Evolutionary conservation across 768 basidiomycete species (phyloP), one percentile per base, ranked within the genome.

Genomic region (Russula brevipes): DNA sequence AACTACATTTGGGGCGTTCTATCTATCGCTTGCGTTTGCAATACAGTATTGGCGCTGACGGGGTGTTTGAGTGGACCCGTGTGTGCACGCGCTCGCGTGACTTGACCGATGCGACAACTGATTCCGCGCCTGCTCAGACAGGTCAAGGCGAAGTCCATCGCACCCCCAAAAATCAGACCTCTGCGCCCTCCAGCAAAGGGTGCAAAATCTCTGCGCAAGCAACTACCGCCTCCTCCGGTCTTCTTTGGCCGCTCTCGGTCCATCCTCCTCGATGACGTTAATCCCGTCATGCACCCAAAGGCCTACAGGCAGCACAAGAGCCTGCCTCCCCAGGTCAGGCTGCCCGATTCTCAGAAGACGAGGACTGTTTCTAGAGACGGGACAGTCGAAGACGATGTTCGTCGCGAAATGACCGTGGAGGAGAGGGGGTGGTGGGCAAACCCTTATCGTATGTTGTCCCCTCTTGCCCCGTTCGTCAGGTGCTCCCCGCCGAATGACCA

Each of bases 391-490:
- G 10, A 47, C 11, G 58, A 59, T 6, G 69, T 51, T 16, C 80
- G 79, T 12, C 78, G 86, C 38, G 77, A 76, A 61, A 91, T 91
- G 89, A 79, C 81, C 0, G 68, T 70, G 46, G 76, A 83, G 68
- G 89, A 91, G 75, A 76, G 81, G 66, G 72, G 72, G 33, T 89
- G 85, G 83, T 87, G 82, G 83, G 80, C 87, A 11, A 89, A 83
- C 70, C 89, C 90, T 59, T 93, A 91, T 73, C 77, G 89, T 91
- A 75, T 64, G 75, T 76, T 44, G 59, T 49, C 33, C 42, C 41
- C 42, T 33, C 54, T 11, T 11, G 44, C 45, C 33, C 17, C 47
- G 55, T 53, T 59, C 46, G 52, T 24, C 66, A 7, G 38, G 12
- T 42, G 16, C 19, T 30, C 24, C 31, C 3, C 5, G 2, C 8